Conservation (phyloP, 2,329 filamentous ascomycete species). For the Apiospora phragmitis region DNA sequence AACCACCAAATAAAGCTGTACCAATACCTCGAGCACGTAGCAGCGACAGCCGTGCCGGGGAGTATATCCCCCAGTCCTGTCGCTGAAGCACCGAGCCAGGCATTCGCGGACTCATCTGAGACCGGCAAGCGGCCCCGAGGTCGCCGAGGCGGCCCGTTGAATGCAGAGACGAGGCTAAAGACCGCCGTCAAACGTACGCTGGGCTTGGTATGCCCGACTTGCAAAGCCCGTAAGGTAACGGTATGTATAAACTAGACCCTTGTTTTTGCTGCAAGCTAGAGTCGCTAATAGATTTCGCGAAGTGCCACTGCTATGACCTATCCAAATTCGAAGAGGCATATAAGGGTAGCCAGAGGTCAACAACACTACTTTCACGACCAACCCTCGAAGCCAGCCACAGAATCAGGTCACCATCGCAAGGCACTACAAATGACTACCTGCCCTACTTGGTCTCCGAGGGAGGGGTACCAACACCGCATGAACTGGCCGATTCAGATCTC, state of each 20-base stretch:
- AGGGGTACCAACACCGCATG: background rate
- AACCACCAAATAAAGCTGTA: conserved; percentile 18
- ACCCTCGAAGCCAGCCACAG: background rate
- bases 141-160: conserved; percentile 28
- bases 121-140: conserved; percentile 22
- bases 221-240: conserved; percentile 26
- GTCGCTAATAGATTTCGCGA: background rate
- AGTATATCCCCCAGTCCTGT: background rate
- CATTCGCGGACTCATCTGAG: background rate
- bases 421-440: background rate
- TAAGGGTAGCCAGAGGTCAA: background rate
- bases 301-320: conserved; percentile 34
- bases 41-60: background rate
- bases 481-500: conserved; percentile 8
- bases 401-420: background rate
- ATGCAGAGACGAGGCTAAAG: conserved; percentile 24
- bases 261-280: background rate
- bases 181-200: conserved; percentile 32
- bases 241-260: conserved; percentile 19
- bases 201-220: conserved; percentile 26
- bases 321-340: conserved; percentile 29
- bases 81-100: background rate
- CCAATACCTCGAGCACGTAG: conserved; percentile 18
- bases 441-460: background rate
- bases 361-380: background rate